Conservation (phyloP, 75 land plant species). For the Sequoiadendron giganteum region DNA sequence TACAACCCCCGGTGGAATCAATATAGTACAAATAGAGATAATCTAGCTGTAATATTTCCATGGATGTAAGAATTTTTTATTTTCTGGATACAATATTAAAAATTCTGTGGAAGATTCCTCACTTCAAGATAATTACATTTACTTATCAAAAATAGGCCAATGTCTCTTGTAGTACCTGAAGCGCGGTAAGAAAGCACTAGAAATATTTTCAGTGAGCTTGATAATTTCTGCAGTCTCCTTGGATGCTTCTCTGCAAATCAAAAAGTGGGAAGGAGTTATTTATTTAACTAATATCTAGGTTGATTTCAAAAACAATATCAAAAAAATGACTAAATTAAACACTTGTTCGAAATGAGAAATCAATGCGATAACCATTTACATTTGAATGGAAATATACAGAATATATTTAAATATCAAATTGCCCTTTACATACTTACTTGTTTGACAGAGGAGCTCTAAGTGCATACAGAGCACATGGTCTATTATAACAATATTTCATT, state of each 20-base stretch:
- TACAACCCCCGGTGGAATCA: no score
- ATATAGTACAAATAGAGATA: neutral
- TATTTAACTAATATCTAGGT: neutral
- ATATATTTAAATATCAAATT: neutral
- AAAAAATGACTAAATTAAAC: neutral
- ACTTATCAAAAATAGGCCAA: neutral
- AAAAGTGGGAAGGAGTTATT: neutral
- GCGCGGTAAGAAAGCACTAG: slow-evolving; percentile 83
- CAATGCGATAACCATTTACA: neutral
- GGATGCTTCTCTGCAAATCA: slow-evolving; percentile 18
- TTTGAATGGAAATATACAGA: neutral
- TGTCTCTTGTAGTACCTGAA: slow-evolving; percentile 56
- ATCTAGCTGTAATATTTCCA: neutral
- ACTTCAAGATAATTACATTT: neutral
- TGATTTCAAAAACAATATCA: neutral
- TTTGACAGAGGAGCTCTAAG: slow-evolving; percentile 34
- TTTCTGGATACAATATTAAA: neutral
- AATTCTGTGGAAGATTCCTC: neutral
- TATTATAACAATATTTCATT: slow-evolving; percentile 89
- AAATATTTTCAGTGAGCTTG: slow-evolving; percentile 60
- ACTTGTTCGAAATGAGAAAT: neutral
- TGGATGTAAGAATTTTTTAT: neutral
- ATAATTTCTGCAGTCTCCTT: slow-evolving; percentile 23
- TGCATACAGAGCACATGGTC: slow-evolving; percentile 90
- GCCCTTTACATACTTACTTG: neutral